Percentiles rank a stretch among this genome's conserved stretches.
phyloP scores from a whole-genome alignment of 192 early-diverging fungal species.

The Umbelopsis ramanniana region DNA sequence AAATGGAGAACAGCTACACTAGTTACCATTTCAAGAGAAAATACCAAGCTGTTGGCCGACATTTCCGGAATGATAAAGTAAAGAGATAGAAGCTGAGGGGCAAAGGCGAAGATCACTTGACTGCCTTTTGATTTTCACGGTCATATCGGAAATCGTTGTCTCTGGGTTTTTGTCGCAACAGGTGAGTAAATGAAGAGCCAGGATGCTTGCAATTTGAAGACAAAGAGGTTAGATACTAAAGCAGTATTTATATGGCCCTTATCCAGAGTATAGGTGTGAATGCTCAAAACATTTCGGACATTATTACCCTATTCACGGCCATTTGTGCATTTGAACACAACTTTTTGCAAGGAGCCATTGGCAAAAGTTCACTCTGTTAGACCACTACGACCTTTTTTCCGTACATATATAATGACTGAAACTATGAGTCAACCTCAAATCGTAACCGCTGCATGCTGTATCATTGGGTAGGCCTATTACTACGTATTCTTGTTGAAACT shows the following conservation, averaged over 20 bases:
- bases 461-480: constrained; percentile 7
- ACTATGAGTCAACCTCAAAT: constrained; percentile 13
- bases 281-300: constrained; percentile 3
- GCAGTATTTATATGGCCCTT: not conserved
- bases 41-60: constrained; percentile 30
- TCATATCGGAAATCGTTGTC: not conserved
- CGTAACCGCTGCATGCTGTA: constrained; percentile 9
- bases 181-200: not conserved
- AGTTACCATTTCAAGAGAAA: constrained; percentile 45
- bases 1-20: not conserved
- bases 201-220: not conserved
- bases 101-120: constrained; percentile 10
- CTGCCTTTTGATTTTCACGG: constrained; percentile 8
- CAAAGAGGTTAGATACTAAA: not conserved
- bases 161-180: not conserved
- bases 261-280: not conserved
- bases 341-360: not conserved
- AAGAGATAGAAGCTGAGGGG: not conserved
- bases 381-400: not conserved
- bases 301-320: constrained; percentile 7
- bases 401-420: constrained; percentile 7
- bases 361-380: not conserved
- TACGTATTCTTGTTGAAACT: not conserved
- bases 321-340: constrained; percentile 2
- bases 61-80: not conserved